Evolutionary conservation across 495 filamentous ascomycete species (phyloP).

Genomic region (Tuber brumale): DNA sequence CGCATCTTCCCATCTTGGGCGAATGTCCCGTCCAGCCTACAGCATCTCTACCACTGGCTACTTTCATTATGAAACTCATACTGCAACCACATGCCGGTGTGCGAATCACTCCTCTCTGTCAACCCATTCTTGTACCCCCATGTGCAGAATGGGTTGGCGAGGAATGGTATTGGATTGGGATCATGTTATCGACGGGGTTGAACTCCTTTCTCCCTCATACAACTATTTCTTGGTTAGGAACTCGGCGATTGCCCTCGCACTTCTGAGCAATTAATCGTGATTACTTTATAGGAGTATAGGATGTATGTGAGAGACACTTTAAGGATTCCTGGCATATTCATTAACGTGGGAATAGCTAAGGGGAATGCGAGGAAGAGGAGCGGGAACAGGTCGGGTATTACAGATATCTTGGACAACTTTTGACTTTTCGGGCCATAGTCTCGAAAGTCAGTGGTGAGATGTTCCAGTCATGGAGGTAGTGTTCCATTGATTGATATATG

Average conservation of each 20-base stretch:
- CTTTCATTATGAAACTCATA: slow-evolving; percentile 72
- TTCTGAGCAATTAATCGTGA: slow-evolving; percentile 62
- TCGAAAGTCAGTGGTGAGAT: slow-evolving; percentile 75
- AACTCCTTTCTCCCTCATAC: slow-evolving; percentile 86
- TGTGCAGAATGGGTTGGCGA: not conserved
- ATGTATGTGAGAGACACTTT: slow-evolving; percentile 67
- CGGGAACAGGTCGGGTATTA: slow-evolving; percentile 61
- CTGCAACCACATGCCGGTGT: slow-evolving; percentile 68
- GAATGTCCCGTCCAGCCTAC: slow-evolving; percentile 90
- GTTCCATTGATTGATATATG: slow-evolving; percentile 10
- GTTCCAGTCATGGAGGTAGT: slow-evolving; percentile 48
- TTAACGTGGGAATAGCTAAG: not conserved
- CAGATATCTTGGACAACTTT: slow-evolving; percentile 79
- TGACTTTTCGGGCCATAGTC: slow-evolving; percentile 71
- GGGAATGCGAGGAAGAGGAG: slow-evolving; percentile 14
- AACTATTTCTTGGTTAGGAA: slow-evolving; percentile 72
- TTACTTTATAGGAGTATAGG: slow-evolving; percentile 74
- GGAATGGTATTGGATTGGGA: slow-evolving; percentile 21
- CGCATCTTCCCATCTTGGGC: slow-evolving; percentile 70
- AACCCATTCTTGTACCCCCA: not conserved
- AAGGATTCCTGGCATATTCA: slow-evolving; percentile 14
- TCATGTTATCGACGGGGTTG: slow-evolving; percentile 54
- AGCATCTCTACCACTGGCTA: slow-evolving; percentile 84
- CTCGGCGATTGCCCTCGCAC: slow-evolving; percentile 59
- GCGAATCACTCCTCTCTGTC: slow-evolving; percentile 52